These are phyloP conservation scores for Apophysomyces ossiformis DNA, from an alignment of 371 early-diverging fungal genomes.

Conservation along the genomic window DNA sequence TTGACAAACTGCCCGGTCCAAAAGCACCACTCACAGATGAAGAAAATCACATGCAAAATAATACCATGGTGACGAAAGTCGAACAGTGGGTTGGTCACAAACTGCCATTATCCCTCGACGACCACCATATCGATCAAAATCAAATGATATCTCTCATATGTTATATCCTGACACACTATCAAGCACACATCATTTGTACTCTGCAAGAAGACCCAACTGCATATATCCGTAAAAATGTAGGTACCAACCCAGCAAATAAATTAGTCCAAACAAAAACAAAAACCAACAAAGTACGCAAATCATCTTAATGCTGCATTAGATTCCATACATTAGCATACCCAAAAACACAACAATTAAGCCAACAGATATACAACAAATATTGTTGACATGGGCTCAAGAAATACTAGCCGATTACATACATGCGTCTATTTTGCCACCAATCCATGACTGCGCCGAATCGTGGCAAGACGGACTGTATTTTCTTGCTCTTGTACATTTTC, in stretches of 20 bases:
- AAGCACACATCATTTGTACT: slow-evolving; percentile 30
- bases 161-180: slow-evolving; percentile 41
- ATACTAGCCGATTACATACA: slow-evolving; percentile 63
- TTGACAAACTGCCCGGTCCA: slow-evolving; percentile 1
- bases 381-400: slow-evolving; percentile 65
- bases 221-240: slow-evolving; percentile 42
- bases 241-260: background rate
- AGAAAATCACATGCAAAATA: slow-evolving; percentile 10
- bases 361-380: slow-evolving; percentile 49
- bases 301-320: slow-evolving; percentile 11
- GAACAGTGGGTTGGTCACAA: slow-evolving; percentile 14
- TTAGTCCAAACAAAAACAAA: background rate
- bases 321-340: slow-evolving; percentile 29
- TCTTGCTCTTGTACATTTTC: slow-evolving; percentile 67
- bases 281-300: background rate
- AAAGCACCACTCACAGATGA: background rate
- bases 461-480: slow-evolving; percentile 74
- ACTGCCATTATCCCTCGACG: slow-evolving; percentile 10
- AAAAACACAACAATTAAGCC: slow-evolving; percentile 30
- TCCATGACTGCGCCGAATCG: slow-evolving; percentile 57
- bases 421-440: slow-evolving; percentile 46
- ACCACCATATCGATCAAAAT: slow-evolving; percentile 23
- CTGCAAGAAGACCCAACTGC: slow-evolving; percentile 27
- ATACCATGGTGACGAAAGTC: background rate
- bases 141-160: slow-evolving; percentile 32